Base-by-base conservation (phyloP, 441 rosid species). In the Erodium texanum region DNA sequence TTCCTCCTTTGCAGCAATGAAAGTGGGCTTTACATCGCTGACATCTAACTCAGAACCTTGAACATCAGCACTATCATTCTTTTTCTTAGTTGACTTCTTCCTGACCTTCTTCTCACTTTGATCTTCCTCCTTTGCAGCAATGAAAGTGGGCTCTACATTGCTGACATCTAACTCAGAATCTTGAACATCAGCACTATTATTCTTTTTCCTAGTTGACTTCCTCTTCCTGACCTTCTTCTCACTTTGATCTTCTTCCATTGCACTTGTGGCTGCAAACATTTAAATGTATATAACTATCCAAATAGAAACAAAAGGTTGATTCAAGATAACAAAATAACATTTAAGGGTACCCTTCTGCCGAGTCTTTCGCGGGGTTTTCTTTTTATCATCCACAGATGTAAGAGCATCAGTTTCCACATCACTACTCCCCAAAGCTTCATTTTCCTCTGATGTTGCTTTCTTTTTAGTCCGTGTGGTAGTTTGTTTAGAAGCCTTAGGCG, bases 151-250 rank as follows among this genome's bases (percentile, higher is more conserved):
- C 58, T 14, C 7, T 50, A 50, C 58, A 50, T 16, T n/a, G n/a
- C 22, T 50, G 22, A 16, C 22, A 50, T 50, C 58, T 16, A 22
- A 50, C 22, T 50, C 58, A 50, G 58, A 50, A 50, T 8, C 22
- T 50, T 50, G 20, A 50, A n/a, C 22, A 50, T 50, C 58, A n/a
- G 19, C 58, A 50, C 20, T 5, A 16, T 50, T 22, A 50, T 16
- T n/a, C 22, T 50, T 50, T 16, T 50, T 50, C 58, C 16, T 50
- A 50, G 22, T 50, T 50, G 19, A 14, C 58, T 16, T 85, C n/a
- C n/a, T n/a, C 80, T 78, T 79, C 79, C 79, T 80, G 62, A 73
- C 81, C 77, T 86, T 87, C n/a, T n/a, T n/a, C 76, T 85, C 81
- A 19, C 81, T 69, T 74, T 75, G 72, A 66, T 54, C 87, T 82